These are phyloP conservation scores for Saccharomycopsis lassenensis DNA, from an alignment of 805 yeast species.

Conservation along the genomic window DNA sequence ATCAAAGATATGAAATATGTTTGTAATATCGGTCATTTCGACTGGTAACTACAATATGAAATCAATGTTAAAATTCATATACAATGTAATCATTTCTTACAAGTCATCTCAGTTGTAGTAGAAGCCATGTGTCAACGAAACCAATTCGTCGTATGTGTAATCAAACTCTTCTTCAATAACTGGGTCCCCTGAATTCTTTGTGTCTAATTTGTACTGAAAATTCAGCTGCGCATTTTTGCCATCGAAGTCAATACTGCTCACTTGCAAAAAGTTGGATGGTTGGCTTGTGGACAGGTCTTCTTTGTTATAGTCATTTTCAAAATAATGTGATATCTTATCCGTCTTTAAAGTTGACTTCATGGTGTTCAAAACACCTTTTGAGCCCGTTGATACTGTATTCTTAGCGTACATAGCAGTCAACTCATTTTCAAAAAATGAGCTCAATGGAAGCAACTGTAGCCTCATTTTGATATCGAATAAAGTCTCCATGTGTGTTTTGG, in stretches of 20 bases:
- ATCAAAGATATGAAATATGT: background rate
- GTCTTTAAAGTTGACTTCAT: too few species aligned
- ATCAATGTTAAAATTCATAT: too few species aligned
- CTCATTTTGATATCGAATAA: constrained; percentile 13
- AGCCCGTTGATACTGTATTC: too few species aligned
- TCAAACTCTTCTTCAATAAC: constrained; percentile 7
- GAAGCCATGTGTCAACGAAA: constrained; percentile 9
- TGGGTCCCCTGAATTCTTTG: background rate
- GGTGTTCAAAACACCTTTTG: background rate
- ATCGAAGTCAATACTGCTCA: background rate
- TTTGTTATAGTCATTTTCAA: background rate
- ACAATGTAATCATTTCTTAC: too few species aligned
- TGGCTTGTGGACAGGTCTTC: background rate
- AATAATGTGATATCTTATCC: too few species aligned
- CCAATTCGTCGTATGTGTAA: constrained; percentile 13
- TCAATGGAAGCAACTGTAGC: constrained; percentile 14
- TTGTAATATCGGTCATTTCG: too few species aligned
- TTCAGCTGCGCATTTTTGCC: background rate
- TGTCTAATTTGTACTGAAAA: background rate
- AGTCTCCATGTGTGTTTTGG: constrained; percentile 12
- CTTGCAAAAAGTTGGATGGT: background rate
- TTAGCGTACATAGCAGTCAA: constrained; percentile 9
- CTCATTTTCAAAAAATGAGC: constrained; percentile 5
- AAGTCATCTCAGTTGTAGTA: constrained; percentile 7
- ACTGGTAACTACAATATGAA: too few species aligned